These are phyloP conservation scores for Hypoxylon rubiginosum DNA, from an alignment of 2,329 filamentous ascomycete genomes.

Conservation along the genomic window DNA sequence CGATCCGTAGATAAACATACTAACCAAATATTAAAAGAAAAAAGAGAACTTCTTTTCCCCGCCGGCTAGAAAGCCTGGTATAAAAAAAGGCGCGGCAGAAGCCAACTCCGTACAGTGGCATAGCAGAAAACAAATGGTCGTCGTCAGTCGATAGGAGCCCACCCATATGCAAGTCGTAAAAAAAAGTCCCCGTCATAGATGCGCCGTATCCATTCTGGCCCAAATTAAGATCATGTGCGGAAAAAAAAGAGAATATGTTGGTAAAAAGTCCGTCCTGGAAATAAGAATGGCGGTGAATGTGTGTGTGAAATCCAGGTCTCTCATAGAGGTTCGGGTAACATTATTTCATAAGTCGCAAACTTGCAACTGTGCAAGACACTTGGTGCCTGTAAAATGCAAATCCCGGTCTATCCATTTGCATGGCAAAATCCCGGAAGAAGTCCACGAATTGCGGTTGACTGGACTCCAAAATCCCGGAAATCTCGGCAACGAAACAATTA, in stretches of 20 bases:
- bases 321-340: slow-evolving; percentile 44
- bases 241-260: slow-evolving; percentile 33
- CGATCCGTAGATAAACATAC: slow-evolving; percentile 48
- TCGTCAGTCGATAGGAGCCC: slow-evolving; percentile 49
- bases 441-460: slow-evolving; percentile 42
- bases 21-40: slow-evolving; percentile 43
- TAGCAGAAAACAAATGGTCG: slow-evolving; percentile 48
- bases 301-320: slow-evolving; percentile 38
- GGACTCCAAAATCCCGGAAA: slow-evolving; percentile 50
- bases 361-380: slow-evolving; percentile 53
- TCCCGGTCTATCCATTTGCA: slow-evolving; percentile 52
- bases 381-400: slow-evolving; percentile 48
- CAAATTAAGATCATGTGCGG: slow-evolving; percentile 48
- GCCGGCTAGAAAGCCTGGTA: slow-evolving; percentile 49
- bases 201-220: slow-evolving; percentile 52
- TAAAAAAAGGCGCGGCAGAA: slow-evolving; percentile 45
- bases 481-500: slow-evolving; percentile 51
- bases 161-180: slow-evolving; percentile 53
- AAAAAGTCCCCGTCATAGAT: slow-evolving; percentile 46
- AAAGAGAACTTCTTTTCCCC: slow-evolving; percentile 50
- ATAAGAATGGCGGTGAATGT: slow-evolving; percentile 33
- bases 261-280: slow-evolving; percentile 44
- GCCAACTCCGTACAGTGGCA: slow-evolving; percentile 48
- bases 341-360: slow-evolving; percentile 52
- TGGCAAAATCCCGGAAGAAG: slow-evolving; percentile 48